These are phyloP conservation scores for Comarum palustre DNA, from an alignment of 306 rosid genomes.

Conservation along the genomic window DNA sequence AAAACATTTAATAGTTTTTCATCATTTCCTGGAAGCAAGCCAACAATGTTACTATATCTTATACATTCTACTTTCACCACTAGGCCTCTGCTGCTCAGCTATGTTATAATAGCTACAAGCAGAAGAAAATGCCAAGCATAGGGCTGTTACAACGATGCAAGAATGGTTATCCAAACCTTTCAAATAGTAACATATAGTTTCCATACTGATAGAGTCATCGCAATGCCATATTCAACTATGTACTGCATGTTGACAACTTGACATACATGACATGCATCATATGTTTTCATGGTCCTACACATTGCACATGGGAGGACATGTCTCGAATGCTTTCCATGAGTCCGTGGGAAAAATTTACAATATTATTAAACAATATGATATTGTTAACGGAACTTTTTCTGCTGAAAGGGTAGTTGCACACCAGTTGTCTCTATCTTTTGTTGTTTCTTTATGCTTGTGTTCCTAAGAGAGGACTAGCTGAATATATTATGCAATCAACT, in stretches of 20 bases:
- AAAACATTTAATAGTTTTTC: neutral
- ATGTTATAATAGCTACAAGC: neutral
- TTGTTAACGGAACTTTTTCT: too few relatives aligned
- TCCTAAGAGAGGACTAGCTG: neutral
- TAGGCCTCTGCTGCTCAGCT: neutral
- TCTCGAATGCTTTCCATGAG: neutral
- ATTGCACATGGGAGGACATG: neutral
- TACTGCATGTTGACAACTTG: neutral
- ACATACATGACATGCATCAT: neutral
- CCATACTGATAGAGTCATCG: neutral
- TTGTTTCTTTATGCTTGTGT: neutral
- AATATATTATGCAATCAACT: neutral
- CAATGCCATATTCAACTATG: neutral
- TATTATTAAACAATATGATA: too few relatives aligned
- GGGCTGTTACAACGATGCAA: neutral
- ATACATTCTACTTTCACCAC: neutral
- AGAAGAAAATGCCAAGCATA: neutral
- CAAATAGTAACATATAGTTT: neutral
- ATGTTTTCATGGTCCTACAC: neutral
- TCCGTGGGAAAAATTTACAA: neutral
- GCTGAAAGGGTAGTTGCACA: neutral
- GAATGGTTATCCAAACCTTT: neutral
- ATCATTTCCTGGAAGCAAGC: neutral
- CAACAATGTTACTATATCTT: neutral
- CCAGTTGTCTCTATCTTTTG: neutral